These are phyloP conservation scores for Syzygium aromaticum DNA, from an alignment of 345 rosid species.

Conservation along the genomic window DNA sequence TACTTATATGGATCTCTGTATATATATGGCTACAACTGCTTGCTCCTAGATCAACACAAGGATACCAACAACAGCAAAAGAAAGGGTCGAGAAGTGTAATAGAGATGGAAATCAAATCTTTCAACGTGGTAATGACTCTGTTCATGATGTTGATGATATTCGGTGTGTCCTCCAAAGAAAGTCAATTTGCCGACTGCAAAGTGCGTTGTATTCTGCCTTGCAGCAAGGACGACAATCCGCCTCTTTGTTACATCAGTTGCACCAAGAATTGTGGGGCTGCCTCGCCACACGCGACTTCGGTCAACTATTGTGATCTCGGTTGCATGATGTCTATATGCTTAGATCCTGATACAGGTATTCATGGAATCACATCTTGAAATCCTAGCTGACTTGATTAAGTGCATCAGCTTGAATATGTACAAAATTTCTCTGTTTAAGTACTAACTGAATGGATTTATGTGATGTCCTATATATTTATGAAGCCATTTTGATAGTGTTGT, in stretches of 20 bases:
- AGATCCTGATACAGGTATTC: background rate
- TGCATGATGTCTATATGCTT: too few relatives aligned
- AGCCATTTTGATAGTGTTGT: background rate
- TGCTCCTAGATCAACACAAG: background rate
- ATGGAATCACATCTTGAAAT: background rate
- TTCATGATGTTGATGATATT: background rate
- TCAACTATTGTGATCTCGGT: background rate
- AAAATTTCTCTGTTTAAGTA: background rate
- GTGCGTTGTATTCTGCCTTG: too few relatives aligned
- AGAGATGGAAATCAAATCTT: background rate
- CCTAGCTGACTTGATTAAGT: background rate
- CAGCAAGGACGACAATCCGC: too few relatives aligned
- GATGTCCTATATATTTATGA: too few relatives aligned
- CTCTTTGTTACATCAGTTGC: background rate
- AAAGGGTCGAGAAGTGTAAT: background rate
- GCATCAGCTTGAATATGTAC: background rate
- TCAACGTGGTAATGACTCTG: background rate
- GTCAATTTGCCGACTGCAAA: too few relatives aligned
- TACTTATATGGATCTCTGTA: background rate
- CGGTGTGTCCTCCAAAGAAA: background rate
- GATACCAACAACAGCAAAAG: background rate
- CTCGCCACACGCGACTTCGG: background rate
- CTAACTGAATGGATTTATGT: background rate
- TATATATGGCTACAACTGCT: background rate
- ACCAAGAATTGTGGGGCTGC: background rate